Evolutionary conservation across 2,329 filamentous ascomycete species (phyloP).

Genomic region (Domatiomyces catenatus): DNA sequence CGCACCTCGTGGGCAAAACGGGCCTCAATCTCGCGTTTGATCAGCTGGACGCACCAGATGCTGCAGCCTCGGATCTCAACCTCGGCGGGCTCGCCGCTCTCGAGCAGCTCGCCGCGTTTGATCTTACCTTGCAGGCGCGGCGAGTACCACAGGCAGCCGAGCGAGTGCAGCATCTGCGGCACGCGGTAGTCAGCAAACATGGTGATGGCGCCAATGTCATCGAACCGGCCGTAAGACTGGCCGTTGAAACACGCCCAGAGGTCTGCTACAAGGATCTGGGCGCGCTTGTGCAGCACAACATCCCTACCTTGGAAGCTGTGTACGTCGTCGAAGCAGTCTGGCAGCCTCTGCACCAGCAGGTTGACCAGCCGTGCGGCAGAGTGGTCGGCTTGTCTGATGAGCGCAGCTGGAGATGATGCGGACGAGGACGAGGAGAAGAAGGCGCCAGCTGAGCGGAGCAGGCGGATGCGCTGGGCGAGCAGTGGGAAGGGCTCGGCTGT

Average conservation of each 20-base stretch:
- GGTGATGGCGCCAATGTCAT: slow-evolving; percentile 75
- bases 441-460: slow-evolving; percentile 66
- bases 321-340: slow-evolving; percentile 67
- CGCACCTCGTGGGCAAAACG: slow-evolving; percentile 40
- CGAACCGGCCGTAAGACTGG: slow-evolving; percentile 60
- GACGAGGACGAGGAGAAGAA: slow-evolving; percentile 36
- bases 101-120: slow-evolving; percentile 46
- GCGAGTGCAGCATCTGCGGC: slow-evolving; percentile 73
- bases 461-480: slow-evolving; percentile 58
- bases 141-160: slow-evolving; percentile 73
- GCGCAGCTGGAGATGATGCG: slow-evolving; percentile 55
- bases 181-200: slow-evolving; percentile 99
- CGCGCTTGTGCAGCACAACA: slow-evolving; percentile 78
- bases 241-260: slow-evolving; percentile 92
- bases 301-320: slow-evolving; percentile 55
- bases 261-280: slow-evolving; percentile 91
- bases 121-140: slow-evolving; percentile 62
- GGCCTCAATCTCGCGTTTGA: slow-evolving; percentile 62
- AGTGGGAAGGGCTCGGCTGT: slow-evolving; percentile 80
- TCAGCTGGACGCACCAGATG: slow-evolving; percentile 90
- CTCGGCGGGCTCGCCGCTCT: slow-evolving; percentile 63
- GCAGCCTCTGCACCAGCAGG: slow-evolving; percentile 63
- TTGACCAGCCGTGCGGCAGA: slow-evolving; percentile 81
- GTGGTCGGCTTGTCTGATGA: slow-evolving; percentile 56
- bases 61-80: slow-evolving; percentile 81